phyloP scores from a whole-genome alignment of 2,329 filamentous ascomycete genomes.

The Penicillium sp. region DNA sequence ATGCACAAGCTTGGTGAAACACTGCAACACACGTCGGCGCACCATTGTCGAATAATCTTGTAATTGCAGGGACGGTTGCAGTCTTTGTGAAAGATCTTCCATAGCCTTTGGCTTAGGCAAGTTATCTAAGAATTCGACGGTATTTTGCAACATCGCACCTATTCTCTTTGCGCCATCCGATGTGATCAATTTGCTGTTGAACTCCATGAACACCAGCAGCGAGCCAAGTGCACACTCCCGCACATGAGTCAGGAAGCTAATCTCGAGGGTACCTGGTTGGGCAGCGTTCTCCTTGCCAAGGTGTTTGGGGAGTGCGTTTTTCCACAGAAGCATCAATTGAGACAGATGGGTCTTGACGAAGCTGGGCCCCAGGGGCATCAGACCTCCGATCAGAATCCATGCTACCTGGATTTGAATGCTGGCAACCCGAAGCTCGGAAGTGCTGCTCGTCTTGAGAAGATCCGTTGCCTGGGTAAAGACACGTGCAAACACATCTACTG shows the following conservation, averaged over 20 bases:
- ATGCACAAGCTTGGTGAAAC: conserved; percentile 83
- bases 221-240: conserved; percentile 88
- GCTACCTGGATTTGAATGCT: conserved; percentile 94
- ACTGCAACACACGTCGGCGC: conserved; percentile 82
- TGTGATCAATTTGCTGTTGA: conserved; percentile 82
- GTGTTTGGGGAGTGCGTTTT: conserved; percentile 90
- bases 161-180: conserved; percentile 89
- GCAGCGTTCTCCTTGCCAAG: conserved; percentile 84
- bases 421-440: conserved; percentile 80
- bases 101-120: conserved; percentile 73
- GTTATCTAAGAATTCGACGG: conserved; percentile 76
- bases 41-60: conserved; percentile 90
- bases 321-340: conserved; percentile 88
- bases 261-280: conserved; percentile 73
- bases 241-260: conserved; percentile 88
- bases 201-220: conserved; percentile 83
- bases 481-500: conserved; percentile 86
- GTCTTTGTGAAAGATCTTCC: conserved; percentile 74
- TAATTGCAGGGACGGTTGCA: conserved; percentile 77
- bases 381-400: conserved; percentile 89
- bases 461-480: conserved; percentile 86
- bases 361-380: conserved; percentile 93
- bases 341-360: conserved; percentile 98
- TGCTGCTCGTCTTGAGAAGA: conserved; percentile 81
- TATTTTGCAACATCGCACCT: conserved; percentile 89